Base-by-base conservation (phyloP, 108 stramenopile genomes). In the Stephanodiscus minutulus region DNA sequence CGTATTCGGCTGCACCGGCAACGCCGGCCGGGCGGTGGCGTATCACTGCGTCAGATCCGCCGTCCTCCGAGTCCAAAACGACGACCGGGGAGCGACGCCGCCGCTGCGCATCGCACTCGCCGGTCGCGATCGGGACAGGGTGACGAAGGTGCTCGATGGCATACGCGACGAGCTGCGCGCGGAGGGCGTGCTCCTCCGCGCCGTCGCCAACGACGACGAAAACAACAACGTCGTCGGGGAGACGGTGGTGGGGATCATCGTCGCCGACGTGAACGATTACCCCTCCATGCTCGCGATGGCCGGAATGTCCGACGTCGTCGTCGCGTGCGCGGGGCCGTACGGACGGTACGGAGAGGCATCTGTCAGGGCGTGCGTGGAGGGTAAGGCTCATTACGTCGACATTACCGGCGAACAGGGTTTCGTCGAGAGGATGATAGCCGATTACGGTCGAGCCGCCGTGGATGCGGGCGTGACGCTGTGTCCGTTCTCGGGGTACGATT, bases 301-400 rank as follows among this genome's bases (percentile, higher is more conserved):
- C n/a, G n/a, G n/a, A 7, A 68, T 0, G 9, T 56, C 53, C 22
- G 24, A 39, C 17, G 76, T 82, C 13, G 44, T 76, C 25, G 39
- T 82, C 28, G 65, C 59, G 6, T 72, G 70, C 27, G 65, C 71
- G 28, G 82, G 78, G 7, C 78, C 78, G 4, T 79, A 55, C 58
- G 72, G 71, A 29, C 35, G 56, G 13, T 79, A 79, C 48, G 78
- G 72, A 0, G 41, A 67, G 37, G 71, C 72, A n/a, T 35, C 71
- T 7, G 72, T 73, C 41, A 66, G 64, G 60, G 52, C 64, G 2
- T 79, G 78, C 36, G 66, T 71, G 22, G 46, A 59, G 31, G 53
- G 54, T 0, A 66, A 66, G 5, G 72, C 71, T 8, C 72, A 79
- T 24, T 79, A 79, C 61, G 72, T 64, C 10, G 78, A 79, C 59